Base-by-base conservation (phyloP, 805 yeast genomes). In the Schwanniomyces occidentalis region DNA sequence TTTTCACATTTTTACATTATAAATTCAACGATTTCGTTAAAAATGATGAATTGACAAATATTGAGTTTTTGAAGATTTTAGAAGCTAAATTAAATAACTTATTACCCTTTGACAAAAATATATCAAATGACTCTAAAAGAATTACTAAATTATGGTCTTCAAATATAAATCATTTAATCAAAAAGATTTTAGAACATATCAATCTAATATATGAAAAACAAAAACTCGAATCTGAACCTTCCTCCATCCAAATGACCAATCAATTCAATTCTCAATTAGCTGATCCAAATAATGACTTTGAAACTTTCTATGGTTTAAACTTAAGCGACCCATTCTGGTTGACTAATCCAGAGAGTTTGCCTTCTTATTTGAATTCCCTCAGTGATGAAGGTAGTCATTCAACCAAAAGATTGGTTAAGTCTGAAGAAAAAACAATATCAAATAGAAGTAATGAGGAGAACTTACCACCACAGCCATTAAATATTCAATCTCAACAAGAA, bases 241-340 rank as follows among this genome's bases (percentile, higher is more conserved):
- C 12, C 30, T 18, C 22, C 19, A 13, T 15, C 18, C 27, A 22
- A 38, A 13, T 16, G 27, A 30, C 7, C 9, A 20, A 24, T 29
- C 16, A 22, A 19, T 18, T 35, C 36, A 17, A 35, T 36, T 12
- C 42, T 41, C 27, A 38, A n/a, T n/a, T n/a, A n/a, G n/a, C n/a
- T n/a, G n/a, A n/a, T n/a, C n/a, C 23, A 4, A n/a, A 10, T 8
- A 12, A 9, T n/a, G 37, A 28, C 16, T 48, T 64, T 15, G 65
- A 69, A 29, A 63, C 63, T 15, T 51, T 66, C 32, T 46, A 64
- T 16, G 73, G 77, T 7, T 63, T 70, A 44, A 52, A 59, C 30
- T 47, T 71, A 24, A 60, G 57, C 30, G 80, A 75, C 49, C 80
- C 80, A 5, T 75, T 75, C 41, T 73, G 75, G 67, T 58, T 73